Conservation (phyloP, 2,329 filamentous ascomycete species). For the Rhytidhysteron rufulum region DNA sequence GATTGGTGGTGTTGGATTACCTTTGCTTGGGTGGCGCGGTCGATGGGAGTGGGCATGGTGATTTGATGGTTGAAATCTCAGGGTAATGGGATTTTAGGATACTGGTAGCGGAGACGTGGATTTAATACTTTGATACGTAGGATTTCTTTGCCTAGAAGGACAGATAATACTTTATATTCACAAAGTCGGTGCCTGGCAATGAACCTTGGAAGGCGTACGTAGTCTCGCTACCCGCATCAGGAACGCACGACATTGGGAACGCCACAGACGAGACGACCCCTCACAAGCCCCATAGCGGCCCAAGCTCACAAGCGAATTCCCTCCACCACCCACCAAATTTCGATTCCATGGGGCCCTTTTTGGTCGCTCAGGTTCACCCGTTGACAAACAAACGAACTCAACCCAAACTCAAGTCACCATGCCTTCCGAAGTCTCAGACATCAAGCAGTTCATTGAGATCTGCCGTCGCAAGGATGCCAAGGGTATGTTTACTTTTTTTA, state of each 20-base stretch:
- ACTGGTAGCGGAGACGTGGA: too few relatives aligned
- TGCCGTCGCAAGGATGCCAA: conserved; percentile 99
- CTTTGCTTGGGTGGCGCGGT: conserved; percentile 44
- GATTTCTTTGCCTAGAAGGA: too few relatives aligned
- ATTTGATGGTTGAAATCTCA: not conserved
- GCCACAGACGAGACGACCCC: too few relatives aligned
- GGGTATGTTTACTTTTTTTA: conserved; percentile 88
- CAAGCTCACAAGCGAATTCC: conserved; percentile 33
- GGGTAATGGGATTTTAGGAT: too few relatives aligned
- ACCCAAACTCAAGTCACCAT: conserved; percentile 65
- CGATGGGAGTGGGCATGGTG: conserved; percentile 47
- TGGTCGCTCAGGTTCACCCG: too few relatives aligned
- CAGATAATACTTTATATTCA: too few relatives aligned
- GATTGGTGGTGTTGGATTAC: conserved; percentile 36
- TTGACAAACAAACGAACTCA: conserved; percentile 10
- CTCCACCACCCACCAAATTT: conserved; percentile 26
- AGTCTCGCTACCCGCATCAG: too few relatives aligned
- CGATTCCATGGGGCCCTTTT: too few relatives aligned
- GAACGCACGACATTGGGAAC: too few relatives aligned
- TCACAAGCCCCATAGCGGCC: conserved; percentile 16
- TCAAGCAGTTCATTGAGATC: conserved; percentile 99
- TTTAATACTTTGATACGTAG: too few relatives aligned
- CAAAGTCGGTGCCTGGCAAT: too few relatives aligned
- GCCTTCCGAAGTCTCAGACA: conserved; percentile 97
- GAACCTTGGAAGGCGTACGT: too few relatives aligned